Percentiles rank a stretch among this genome's conserved stretches.
phyloP scores from a whole-genome alignment of 371 early-diverging fungal genomes.

The Actinomortierella wolfii region DNA sequence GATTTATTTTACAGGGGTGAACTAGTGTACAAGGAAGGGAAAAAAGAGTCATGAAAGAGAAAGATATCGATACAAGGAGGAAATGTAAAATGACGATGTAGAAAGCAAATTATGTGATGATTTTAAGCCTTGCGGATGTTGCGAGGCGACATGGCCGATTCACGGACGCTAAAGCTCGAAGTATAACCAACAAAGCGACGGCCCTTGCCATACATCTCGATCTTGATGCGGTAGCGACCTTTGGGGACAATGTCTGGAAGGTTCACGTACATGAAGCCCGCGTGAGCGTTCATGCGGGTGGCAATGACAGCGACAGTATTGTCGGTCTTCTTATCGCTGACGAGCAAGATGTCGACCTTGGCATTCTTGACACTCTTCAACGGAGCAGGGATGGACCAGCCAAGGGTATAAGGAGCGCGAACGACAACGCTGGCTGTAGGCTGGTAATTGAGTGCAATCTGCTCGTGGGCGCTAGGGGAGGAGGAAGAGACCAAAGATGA shows the following conservation, averaged over 20 bases:
- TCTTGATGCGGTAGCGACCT: conserved; percentile 23
- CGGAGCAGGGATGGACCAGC: conserved; percentile 40
- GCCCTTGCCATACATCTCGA: conserved; percentile 43
- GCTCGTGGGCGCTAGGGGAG: conserved; percentile 1
- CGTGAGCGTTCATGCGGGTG: conserved; percentile 31
- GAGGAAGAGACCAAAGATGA: too few species aligned
- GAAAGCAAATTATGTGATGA: too few species aligned
- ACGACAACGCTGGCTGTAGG: conserved; percentile 31
- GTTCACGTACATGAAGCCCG: conserved; percentile 33
- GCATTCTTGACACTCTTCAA: conserved; percentile 21
- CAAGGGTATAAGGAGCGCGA: conserved; percentile 40
- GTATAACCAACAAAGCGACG: conserved; percentile 42
- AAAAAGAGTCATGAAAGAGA: too few species aligned
- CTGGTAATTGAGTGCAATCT: conserved; percentile 30
- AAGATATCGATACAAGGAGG: too few species aligned
- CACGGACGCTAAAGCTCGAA: conserved; percentile 28
- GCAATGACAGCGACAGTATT: conserved; percentile 21
- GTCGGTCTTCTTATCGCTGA: conserved; percentile 6
- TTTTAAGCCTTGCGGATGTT: too few species aligned
- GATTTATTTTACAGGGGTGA: too few species aligned
- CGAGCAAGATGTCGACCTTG: conserved; percentile 34
- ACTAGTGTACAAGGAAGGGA: too few species aligned
- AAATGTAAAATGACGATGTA: too few species aligned
- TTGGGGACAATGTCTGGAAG: conserved; percentile 35
- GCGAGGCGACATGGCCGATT: conserved; percentile 27